Base-by-base conservation (phyloP, 192 early-diverging fungal genomes). In the Haplosporangium gracile region DNA sequence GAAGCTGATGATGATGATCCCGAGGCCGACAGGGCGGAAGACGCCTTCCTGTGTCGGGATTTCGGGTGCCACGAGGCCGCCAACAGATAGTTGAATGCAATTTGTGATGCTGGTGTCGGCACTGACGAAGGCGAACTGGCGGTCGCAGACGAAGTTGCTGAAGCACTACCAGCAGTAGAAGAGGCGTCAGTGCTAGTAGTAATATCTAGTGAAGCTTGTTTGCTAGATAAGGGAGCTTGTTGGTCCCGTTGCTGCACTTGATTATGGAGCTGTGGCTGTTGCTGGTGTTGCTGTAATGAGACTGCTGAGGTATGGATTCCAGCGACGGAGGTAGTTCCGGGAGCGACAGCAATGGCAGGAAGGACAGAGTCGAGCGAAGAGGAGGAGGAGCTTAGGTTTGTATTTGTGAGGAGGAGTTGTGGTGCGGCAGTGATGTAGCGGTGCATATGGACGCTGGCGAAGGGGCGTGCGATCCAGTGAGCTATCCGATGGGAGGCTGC, bases 21-120 rank as follows among this genome's bases (percentile, higher is more conserved):
- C 9, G 71, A 65, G 7, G 71, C 38, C 9, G 76, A 78, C 32
- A 51, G 68, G 32, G 81, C 51, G 0, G 75, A 32, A 13, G 75
- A 34, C n/a, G 72, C 71, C 5, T 68, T 72, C 36, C 60, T 68
- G 51, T 32, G 79, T 32, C 84, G 74, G 43, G 84, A 73, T 53
- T 86, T 86, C 24, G 84, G 84, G 57, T 86, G 84, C 84, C 84
- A 86, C 22, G 77, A 79, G 42, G 84, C 84, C 2, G 84, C 84
- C 42, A 86, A 69, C 22, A 86, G 79, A 60, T 86, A 86, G 32
- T 86, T 86, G 72, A 81, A 86, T 11, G 84, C 49, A 22, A 86
- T 76, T 18, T 69, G 72, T n/a, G 78, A 69, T 32, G 55, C 70
- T 29, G 72, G 75, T 9, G 75, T 24, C 18, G 71, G 29, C 20